phyloP scores from a whole-genome alignment of 768 basidiomycete genomes.

The Russula olivacea region DNA sequence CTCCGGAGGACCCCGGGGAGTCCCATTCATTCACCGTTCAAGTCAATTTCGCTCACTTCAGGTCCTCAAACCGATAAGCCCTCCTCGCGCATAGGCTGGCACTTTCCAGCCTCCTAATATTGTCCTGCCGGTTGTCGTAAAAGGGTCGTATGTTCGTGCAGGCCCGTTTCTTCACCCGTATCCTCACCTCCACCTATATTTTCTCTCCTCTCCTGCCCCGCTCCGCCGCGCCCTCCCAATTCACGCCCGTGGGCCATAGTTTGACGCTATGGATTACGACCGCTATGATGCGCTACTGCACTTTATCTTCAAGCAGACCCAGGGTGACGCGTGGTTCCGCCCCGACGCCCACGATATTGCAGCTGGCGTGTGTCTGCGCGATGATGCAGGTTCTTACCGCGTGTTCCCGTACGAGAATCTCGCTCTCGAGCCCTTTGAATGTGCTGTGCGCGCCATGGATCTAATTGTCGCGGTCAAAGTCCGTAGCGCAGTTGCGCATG shows the following conservation, averaged over 20 bases:
- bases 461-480: slow-evolving; percentile 53
- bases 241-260: background rate
- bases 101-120: background rate
- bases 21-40: background rate
- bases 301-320: slow-evolving; percentile 42
- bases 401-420: slow-evolving; percentile 52
- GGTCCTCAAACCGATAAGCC: background rate
- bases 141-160: slow-evolving; percentile 6
- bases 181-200: background rate
- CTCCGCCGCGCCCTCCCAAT: background rate
- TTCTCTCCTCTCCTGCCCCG: background rate
- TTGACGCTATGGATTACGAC: slow-evolving; percentile 35
- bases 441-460: slow-evolving; percentile 46
- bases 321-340: slow-evolving; percentile 51
- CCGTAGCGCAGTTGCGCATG: slow-evolving; percentile 45
- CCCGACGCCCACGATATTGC: slow-evolving; percentile 44
- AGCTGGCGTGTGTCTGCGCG: slow-evolving; percentile 46
- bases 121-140: slow-evolving; percentile 6
- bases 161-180: background rate
- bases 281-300: slow-evolving; percentile 41
- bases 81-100: background rate
- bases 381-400: slow-evolving; percentile 43
- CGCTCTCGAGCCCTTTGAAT: slow-evolving; percentile 50
- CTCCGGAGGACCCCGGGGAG: slow-evolving; percentile 2
- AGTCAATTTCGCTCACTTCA: background rate